Conservation (phyloP, 306 rosid genomes). For the Dryas drummondii region DNA sequence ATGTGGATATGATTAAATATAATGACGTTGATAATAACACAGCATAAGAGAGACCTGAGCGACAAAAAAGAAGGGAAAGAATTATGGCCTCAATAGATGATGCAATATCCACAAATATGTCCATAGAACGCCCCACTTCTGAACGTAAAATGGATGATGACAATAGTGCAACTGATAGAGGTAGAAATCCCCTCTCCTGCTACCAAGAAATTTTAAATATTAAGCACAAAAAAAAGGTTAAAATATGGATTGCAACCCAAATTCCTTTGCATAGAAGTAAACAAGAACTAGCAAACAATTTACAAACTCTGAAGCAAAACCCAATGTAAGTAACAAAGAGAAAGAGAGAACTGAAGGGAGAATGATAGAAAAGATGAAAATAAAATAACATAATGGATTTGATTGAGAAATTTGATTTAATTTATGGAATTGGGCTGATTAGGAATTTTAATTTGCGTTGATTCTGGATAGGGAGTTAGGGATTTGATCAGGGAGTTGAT, state of each 20-base stretch:
- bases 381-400: not conserved
- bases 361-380: not conserved
- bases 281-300: not conserved
- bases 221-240: not conserved
- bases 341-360: not conserved
- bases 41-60: constrained; percentile 59
- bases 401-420: no score
- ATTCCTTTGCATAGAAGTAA: not conserved
- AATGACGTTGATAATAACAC: not conserved
- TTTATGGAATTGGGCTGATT: no score
- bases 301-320: not conserved
- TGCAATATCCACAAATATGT: constrained; percentile 67
- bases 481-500: not conserved
- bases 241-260: not conserved
- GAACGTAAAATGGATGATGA: constrained; percentile 63
- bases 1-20: constrained; percentile 15
- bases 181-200: constrained; percentile 97
- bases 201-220: constrained; percentile 23
- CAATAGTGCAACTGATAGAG: constrained; percentile 86
- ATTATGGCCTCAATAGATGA: constrained; percentile 85
- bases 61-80: constrained; percentile 81
- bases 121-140: constrained; percentile 63
- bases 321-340: not conserved
- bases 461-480: not conserved
- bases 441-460: not conserved